Conservation (phyloP, 176 grass and related monocot genomes). For the Poa annua region DNA sequence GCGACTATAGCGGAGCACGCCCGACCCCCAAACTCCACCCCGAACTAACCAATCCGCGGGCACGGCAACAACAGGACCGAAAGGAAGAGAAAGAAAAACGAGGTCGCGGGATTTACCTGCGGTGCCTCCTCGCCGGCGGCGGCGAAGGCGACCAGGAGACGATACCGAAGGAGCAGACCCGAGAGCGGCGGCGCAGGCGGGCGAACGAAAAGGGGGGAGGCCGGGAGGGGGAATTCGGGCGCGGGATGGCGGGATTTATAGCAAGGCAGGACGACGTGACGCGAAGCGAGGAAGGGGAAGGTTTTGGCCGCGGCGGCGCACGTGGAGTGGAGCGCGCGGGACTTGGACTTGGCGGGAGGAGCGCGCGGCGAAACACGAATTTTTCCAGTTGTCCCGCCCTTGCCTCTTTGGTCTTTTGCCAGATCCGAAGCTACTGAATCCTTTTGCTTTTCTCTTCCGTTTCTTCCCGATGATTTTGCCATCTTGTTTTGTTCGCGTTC, state of each 20-base stretch:
- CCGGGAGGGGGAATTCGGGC: not conserved
- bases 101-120: constrained; percentile 6
- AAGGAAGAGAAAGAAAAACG: no score
- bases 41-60: not conserved
- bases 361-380: not conserved
- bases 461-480: no score
- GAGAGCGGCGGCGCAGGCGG: constrained; percentile 21
- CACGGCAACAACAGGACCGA: not conserved
- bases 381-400: not conserved
- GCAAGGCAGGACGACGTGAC: not conserved
- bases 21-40: not conserved
- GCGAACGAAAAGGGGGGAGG: not conserved
- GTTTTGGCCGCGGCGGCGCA: constrained; percentile 18
- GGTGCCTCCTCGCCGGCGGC: constrained; percentile 32
- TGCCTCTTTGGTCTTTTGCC: no score
- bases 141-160: not conserved
- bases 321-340: not conserved
- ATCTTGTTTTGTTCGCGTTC: no score
- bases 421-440: no score
- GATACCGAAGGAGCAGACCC: not conserved
- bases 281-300: not conserved
- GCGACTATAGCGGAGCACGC: not conserved
- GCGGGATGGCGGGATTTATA: constrained; percentile 26
- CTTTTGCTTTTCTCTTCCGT: no score
- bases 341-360: constrained; percentile 23